Base-by-base conservation (phyloP, 106 monocot genomes). In the Dactylorhiza incarnata region DNA sequence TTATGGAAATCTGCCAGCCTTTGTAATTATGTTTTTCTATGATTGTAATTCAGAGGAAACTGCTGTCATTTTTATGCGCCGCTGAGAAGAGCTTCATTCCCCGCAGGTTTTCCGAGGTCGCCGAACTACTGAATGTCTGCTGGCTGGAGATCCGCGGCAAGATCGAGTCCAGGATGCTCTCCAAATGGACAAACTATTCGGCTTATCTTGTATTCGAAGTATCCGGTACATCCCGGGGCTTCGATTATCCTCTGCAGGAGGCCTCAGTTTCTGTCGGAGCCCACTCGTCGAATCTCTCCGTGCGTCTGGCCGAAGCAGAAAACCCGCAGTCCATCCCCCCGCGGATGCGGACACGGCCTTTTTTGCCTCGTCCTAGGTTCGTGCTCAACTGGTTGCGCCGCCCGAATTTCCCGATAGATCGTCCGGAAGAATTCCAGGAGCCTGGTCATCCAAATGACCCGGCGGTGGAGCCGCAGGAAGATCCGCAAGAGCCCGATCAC, bases 31-130 rank as follows among this genome's bases (percentile, higher is more conserved):
- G 37, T 37, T 37, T 37, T 37, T 59, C 19, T 22, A 22, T 59
- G 22, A 59, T 59, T 59, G 6, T 59, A 4, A 4, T 12, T 6
- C 58, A 19, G 22, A 1, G 0, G 58, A 7, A 20, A 9, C 19
- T 59, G 3, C 22, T 59, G 5, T 59, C 22, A 7, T 59, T 20
- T 59, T 14, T 14, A 5, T 19, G 7, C 22, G 0, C 22, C 7
- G n/a, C 6, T 58, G 58, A 65, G 23, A 65, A 65, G 65, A 65
- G 65, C 26, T 9, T 10, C 19, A 29, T 65, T 67, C 49, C 23
- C 66, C 5, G n/a, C 9, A 93, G 96, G 81, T 97, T 97, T 75
- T 17, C 79, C 1, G 89, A 93, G 77, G 96, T 86, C 4, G 93
- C 91, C 17, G 78, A 74, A 45, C 93, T 97, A 1, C 0, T 80